Evolutionary conservation across 371 early-diverging fungal genomes (phyloP).

Genomic region (Actinomortierella ambigua): DNA sequence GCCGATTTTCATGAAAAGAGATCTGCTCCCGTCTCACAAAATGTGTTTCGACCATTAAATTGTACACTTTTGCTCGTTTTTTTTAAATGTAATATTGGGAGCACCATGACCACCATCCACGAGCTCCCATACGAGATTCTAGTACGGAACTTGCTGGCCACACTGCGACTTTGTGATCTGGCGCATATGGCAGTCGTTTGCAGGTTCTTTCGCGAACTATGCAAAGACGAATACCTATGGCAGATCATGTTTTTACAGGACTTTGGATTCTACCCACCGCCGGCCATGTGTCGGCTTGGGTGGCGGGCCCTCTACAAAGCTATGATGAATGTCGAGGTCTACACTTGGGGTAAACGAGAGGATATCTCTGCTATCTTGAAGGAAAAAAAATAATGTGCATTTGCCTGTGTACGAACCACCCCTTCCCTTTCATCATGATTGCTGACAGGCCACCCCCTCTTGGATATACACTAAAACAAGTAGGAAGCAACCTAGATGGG

Average conservation of each 20-base stretch:
- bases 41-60: too few species aligned
- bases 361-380: too few species aligned
- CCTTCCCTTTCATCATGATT: too few species aligned
- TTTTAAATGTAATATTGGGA: too few species aligned
- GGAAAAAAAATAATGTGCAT: too few species aligned
- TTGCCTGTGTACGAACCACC: too few species aligned
- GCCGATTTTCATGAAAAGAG: too few species aligned
- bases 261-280: conserved; percentile 14
- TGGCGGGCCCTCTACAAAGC: conserved; percentile 40
- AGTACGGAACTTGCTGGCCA: conserved; percentile 23
- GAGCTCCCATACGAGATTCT: conserved; percentile 32
- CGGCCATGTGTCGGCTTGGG: conserved; percentile 11
- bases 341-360: conserved; percentile 47
- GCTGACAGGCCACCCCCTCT: too few species aligned
- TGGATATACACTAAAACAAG: too few species aligned
- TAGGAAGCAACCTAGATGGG: too few species aligned
- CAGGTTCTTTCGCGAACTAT: conserved; percentile 14
- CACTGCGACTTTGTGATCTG: conserved; percentile 15
- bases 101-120: conserved; percentile 1
- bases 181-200: conserved; percentile 6
- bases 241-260: conserved; percentile 35
- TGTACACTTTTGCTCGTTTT: too few species aligned
- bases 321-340: conserved; percentile 39
- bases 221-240: conserved; percentile 35
- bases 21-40: too few species aligned